These are phyloP conservation scores for Sextonia rubra DNA, from an alignment of 164 flowering plant species.

Conservation along the genomic window DNA sequence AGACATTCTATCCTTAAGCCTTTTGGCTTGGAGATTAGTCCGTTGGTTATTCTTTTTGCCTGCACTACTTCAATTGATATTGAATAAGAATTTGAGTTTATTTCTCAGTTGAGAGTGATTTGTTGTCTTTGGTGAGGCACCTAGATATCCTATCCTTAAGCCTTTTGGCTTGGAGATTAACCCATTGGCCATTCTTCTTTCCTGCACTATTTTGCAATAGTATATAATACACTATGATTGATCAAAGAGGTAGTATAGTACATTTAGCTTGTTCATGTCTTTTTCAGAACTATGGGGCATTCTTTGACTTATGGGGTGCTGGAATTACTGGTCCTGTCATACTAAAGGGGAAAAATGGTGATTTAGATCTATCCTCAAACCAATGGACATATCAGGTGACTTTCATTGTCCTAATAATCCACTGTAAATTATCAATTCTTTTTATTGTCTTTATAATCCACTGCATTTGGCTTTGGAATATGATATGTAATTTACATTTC, in stretches of 20 bases:
- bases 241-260: background rate
- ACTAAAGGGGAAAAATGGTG: constrained; percentile 50
- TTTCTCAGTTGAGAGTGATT: too few relatives aligned
- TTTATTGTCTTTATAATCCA: background rate
- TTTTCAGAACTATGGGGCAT: constrained; percentile 90
- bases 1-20: too few relatives aligned
- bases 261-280: background rate
- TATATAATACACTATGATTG: too few relatives aligned
- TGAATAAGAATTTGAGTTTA: too few relatives aligned
- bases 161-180: too few relatives aligned
- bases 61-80: too few relatives aligned
- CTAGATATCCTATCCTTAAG: too few relatives aligned
- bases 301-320: constrained; percentile 69
- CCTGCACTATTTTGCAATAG: too few relatives aligned
- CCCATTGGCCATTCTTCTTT: too few relatives aligned
- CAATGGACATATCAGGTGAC: constrained; percentile 90
- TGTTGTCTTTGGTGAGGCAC: too few relatives aligned
- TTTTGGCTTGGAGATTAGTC: too few relatives aligned
- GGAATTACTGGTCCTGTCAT: constrained; percentile 90
- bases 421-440: background rate
- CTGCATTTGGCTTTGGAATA: background rate
- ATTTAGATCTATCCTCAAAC: constrained; percentile 68
- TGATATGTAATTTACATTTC: background rate
- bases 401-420: background rate
- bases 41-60: too few relatives aligned